Conservation (phyloP, 805 yeast species). For the Kazachstania psychrophila region DNA sequence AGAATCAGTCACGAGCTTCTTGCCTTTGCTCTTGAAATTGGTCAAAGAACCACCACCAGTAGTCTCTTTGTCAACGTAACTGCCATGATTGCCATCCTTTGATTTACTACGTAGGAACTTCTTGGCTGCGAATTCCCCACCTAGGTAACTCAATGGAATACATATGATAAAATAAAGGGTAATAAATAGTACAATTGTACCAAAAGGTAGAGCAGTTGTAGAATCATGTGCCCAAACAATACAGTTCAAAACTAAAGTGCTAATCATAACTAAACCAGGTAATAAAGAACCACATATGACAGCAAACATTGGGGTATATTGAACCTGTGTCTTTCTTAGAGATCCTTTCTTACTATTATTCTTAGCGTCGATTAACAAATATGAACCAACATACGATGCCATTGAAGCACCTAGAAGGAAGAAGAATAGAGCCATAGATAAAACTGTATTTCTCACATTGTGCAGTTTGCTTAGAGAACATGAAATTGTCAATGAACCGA, state of each 20-base stretch:
- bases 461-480: constrained; percentile 54
- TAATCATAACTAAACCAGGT: constrained; percentile 40
- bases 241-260: constrained; percentile 49
- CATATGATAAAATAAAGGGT: constrained; percentile 54
- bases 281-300: constrained; percentile 40
- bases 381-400: constrained; percentile 65
- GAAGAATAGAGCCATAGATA: constrained; percentile 49
- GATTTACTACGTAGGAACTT: too few species aligned
- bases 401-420: constrained; percentile 64
- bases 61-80: neutral
- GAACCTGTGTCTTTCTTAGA: neutral
- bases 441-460: constrained; percentile 56
- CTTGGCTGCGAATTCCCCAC: constrained; percentile 37
- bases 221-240: constrained; percentile 72
- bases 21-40: constrained; percentile 1
- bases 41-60: constrained; percentile 1
- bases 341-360: constrained; percentile 4
- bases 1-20: constrained; percentile 2
- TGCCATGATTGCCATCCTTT: too few species aligned
- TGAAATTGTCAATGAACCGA: constrained; percentile 51
- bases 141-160: constrained; percentile 64
- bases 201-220: constrained; percentile 69
- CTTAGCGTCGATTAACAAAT: constrained; percentile 27
- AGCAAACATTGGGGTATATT: constrained; percentile 22
- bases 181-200: constrained; percentile 56